Percentiles rank a stretch among this genome's conserved stretches.
phyloP scores from a whole-genome alignment of 179 eudicot species.

The Carnegiea gigantea region DNA sequence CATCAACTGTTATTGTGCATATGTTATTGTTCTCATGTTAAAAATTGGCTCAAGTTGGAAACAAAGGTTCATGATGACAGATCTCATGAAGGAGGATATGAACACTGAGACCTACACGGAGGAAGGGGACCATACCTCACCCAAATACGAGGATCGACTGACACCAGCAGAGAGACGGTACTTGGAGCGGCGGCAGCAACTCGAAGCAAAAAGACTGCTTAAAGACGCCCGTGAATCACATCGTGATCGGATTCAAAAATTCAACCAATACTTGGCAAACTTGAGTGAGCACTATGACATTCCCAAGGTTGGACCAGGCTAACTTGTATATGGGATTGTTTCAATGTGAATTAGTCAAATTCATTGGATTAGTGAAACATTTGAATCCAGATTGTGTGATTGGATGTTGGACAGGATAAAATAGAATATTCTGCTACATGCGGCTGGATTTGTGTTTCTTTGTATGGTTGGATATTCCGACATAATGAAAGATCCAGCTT shows the following conservation, averaged over 20 bases:
- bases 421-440: background rate
- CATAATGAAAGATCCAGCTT: no score
- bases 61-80: slow-evolving; percentile 26
- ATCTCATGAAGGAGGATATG: slow-evolving; percentile 20
- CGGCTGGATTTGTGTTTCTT: background rate
- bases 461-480: no score
- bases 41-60: slow-evolving; percentile 13
- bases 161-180: slow-evolving; percentile 87
- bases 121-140: slow-evolving; percentile 12
- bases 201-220: slow-evolving; percentile 57
- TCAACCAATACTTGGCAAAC: slow-evolving; percentile 81
- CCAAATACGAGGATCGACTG: slow-evolving; percentile 41
- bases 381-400: background rate
- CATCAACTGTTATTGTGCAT: background rate
- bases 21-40: background rate
- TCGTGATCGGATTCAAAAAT: slow-evolving; percentile 69
- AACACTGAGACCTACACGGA: background rate
- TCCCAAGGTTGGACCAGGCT: slow-evolving; percentile 95
- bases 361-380: background rate
- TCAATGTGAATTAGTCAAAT: background rate
- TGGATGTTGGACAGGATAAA: background rate
- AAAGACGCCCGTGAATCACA: slow-evolving; percentile 68
- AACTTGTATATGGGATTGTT: background rate
- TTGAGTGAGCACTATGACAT: slow-evolving; percentile 92
- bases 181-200: slow-evolving; percentile 63